Evolutionary conservation across 768 basidiomycete species (phyloP).

Genomic region (Cytidiella melzeri): DNA sequence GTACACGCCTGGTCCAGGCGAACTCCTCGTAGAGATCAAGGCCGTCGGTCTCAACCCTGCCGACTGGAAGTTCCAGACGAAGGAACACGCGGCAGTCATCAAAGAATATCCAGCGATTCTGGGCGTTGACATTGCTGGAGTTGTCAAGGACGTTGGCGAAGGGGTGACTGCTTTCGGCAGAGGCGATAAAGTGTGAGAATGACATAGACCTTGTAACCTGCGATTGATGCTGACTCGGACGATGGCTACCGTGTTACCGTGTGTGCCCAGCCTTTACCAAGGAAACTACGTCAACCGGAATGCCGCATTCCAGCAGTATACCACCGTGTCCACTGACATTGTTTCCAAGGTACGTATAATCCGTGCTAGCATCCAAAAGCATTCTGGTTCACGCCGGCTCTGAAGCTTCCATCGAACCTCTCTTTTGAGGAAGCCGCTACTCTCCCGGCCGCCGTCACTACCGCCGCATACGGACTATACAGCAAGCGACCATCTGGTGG

Average conservation of each 20-base stretch:
- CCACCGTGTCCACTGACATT: slow-evolving; percentile 4
- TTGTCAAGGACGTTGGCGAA: slow-evolving; percentile 33
- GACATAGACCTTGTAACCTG: slow-evolving; percentile 2
- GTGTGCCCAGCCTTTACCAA: too few species aligned
- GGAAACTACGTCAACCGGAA: too few species aligned
- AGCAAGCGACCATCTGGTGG: background rate
- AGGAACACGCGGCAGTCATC: slow-evolving; percentile 15
- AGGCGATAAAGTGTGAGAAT: background rate
- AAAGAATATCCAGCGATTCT: slow-evolving; percentile 26
- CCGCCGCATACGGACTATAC: slow-evolving; percentile 7
- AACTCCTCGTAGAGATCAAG: too few species aligned
- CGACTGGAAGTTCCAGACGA: background rate
- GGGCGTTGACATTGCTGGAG: slow-evolving; percentile 25
- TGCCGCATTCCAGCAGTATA: slow-evolving; percentile 10
- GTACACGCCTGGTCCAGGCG: too few species aligned
- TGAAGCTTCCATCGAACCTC: slow-evolving; percentile 8
- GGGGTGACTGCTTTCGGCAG: slow-evolving; percentile 27
- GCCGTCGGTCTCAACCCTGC: too few species aligned
- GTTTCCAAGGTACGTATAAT: slow-evolving; percentile 2
- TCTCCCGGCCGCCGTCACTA: slow-evolving; percentile 1
- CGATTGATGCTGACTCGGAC: background rate
- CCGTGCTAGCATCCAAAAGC: background rate
- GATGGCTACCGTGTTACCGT: too few species aligned
- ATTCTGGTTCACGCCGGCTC: background rate
- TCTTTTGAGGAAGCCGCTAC: slow-evolving; percentile 10